A percentile compares a stretch with the other conserved stretches of the same genome.
Evolutionary conservation across 768 basidiomycete species (phyloP).

Genomic region (Leccinum subgranulosum): DNA sequence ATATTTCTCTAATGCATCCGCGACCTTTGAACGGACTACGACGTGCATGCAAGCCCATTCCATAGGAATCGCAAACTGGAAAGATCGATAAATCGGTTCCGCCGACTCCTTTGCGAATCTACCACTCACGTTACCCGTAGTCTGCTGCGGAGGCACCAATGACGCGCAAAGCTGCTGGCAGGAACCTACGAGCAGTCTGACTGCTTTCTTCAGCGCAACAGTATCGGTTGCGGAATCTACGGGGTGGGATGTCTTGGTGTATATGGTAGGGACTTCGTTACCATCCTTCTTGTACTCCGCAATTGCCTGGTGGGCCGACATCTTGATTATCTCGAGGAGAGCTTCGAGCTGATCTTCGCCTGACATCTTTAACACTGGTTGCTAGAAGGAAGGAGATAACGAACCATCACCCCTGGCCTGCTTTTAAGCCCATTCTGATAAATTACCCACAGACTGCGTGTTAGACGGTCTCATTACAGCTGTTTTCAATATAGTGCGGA

Average conservation of each 20-base stretch:
- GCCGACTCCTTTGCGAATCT: no score
- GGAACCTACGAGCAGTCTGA: neutral
- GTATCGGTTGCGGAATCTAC: neutral
- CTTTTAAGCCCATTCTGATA: neutral
- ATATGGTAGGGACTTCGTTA: neutral
- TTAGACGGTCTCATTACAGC: neutral
- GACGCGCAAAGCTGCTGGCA: neutral
- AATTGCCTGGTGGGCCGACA: neutral
- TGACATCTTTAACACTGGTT: neutral
- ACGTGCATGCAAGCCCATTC: no score
- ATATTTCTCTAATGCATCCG: neutral
- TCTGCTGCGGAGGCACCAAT: neutral
- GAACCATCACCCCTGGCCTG: neutral
- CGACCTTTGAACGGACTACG: no score
- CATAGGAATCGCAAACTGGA: no score
- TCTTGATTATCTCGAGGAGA: neutral
- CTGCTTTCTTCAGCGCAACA: neutral
- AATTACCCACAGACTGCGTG: neutral
- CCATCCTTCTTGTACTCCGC: neutral
- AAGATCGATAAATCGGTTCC: no score
- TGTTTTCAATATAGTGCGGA: no score
- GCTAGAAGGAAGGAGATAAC: neutral
- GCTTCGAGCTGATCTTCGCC: neutral
- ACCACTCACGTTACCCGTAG: neutral
- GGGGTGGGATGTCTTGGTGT: neutral